Percentiles rank a stretch among this genome's conserved stretches.
Conservation (phyloP, 495 filamentous ascomycete species). For the Xanthoparmelia taractica region DNA sequence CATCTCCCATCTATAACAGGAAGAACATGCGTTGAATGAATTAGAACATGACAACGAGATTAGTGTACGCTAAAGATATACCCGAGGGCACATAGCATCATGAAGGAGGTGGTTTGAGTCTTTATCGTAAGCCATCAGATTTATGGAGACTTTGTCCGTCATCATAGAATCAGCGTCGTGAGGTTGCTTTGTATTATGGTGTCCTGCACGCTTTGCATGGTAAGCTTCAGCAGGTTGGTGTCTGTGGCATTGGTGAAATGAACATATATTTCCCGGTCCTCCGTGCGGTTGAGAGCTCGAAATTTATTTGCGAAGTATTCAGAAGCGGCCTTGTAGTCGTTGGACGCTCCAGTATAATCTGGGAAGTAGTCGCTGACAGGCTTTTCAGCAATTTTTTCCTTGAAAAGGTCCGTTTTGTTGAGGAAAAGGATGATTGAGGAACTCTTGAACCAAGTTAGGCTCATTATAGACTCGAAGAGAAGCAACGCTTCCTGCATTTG, state of each 20-base stretch:
- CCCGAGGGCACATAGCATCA: not conserved
- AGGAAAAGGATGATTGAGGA: conserved; percentile 96
- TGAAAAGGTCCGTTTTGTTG: conserved; percentile 99
- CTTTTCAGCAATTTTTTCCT: conserved; percentile 70
- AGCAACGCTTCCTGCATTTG: conserved; percentile 99
- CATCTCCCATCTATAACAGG: conserved; percentile 4
- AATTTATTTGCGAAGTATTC: conserved; percentile 91
- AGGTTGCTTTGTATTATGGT: conserved; percentile 99
- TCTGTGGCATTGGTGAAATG: conserved; percentile 94
- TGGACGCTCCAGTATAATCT: conserved; percentile 63
- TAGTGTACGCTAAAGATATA: not conserved
- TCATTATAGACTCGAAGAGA: conserved; percentile 95
- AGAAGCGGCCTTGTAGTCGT: conserved; percentile 53
- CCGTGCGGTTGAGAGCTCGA: conserved; percentile 73
- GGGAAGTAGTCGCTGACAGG: conserved; percentile 88
- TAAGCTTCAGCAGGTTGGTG: conserved; percentile 91
- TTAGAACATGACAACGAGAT: conserved; percentile 8
- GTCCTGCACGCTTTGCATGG: conserved; percentile 94
- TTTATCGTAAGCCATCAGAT: conserved; percentile 6
- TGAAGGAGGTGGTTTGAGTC: not conserved
- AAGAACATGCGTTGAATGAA: conserved; percentile 7
- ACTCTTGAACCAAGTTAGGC: conserved; percentile 94
- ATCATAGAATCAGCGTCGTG: conserved; percentile 79
- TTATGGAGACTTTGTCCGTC: not conserved
- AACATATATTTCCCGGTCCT: conserved; percentile 83